Evolutionary conservation across 1,139 yeast genomes (phyloP).

Genomic region (Blastobotrys aristatus): DNA sequence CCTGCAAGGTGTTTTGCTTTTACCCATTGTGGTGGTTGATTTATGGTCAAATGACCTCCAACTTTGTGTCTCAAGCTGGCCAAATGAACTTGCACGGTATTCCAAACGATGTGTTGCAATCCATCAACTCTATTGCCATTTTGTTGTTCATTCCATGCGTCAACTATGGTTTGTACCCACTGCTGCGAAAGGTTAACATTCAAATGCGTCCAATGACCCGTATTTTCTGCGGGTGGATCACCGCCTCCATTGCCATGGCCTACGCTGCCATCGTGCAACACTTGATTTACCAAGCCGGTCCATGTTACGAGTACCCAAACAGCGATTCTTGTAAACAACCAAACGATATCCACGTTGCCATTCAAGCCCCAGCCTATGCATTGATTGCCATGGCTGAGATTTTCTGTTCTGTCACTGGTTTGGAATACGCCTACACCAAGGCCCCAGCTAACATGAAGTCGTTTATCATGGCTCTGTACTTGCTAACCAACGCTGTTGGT

Average conservation of each 20-base stretch:
- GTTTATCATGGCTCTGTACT: slow-evolving; percentile 57
- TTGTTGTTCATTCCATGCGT: slow-evolving; percentile 58
- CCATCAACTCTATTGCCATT: slow-evolving; percentile 56
- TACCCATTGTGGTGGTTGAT: slow-evolving; percentile 46
- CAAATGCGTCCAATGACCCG: slow-evolving; percentile 54
- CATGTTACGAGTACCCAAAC: slow-evolving; percentile 55
- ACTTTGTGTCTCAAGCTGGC: slow-evolving; percentile 62
- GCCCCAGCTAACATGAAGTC: slow-evolving; percentile 65
- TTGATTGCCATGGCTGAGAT: slow-evolving; percentile 61
- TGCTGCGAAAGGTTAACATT: slow-evolving; percentile 45
- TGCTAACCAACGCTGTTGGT: slow-evolving; percentile 61
- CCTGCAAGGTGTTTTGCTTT: slow-evolving; percentile 59
- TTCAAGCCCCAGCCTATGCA: slow-evolving; percentile 39
- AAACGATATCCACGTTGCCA: slow-evolving; percentile 53
- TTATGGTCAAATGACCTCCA: slow-evolving; percentile 51
- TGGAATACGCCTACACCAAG: slow-evolving; percentile 65
- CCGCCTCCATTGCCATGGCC: slow-evolving; percentile 65
- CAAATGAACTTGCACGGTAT: slow-evolving; percentile 58
- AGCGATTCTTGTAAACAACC: slow-evolving; percentile 37
- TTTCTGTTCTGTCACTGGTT: slow-evolving; percentile 61
- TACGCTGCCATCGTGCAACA: slow-evolving; percentile 81
- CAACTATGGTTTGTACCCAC: slow-evolving; percentile 52
- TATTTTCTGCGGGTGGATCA: slow-evolving; percentile 69
- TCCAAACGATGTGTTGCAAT: slow-evolving; percentile 64
- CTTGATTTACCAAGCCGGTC: slow-evolving; percentile 65